Evolutionary conservation across 139 green algal genomes (phyloP).

Genomic region (Parachlorella kessleri): DNA sequence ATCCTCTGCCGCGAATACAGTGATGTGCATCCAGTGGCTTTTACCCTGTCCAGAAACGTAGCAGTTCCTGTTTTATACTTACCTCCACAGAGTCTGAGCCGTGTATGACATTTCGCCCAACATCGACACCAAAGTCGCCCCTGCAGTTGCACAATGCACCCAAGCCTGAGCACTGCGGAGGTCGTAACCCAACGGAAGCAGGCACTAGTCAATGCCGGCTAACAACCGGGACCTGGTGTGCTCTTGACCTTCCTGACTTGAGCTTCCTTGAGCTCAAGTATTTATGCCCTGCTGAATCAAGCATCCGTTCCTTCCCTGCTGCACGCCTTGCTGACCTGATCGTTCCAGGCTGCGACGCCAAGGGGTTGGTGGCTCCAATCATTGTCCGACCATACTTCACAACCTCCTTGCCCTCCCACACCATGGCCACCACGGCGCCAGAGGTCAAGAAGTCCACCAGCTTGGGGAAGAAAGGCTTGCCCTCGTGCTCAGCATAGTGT

Average conservation of each 20-base stretch:
- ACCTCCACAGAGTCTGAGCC: slow-evolving; percentile 70
- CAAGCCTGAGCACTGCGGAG: background rate
- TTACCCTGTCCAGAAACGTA: too few relatives aligned
- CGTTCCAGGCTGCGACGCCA: slow-evolving; percentile 72
- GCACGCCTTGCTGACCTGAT: slow-evolving; percentile 48
- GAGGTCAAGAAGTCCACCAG: slow-evolving; percentile 67
- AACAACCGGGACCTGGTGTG: too few relatives aligned
- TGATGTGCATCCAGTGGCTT: too few relatives aligned
- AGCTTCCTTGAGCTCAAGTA: background rate
- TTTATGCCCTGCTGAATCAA: background rate
- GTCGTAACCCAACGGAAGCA: too few relatives aligned
- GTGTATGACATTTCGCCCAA: slow-evolving; percentile 75
- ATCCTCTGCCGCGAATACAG: too few relatives aligned
- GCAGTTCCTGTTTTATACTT: too few relatives aligned
- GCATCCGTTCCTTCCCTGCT: background rate
- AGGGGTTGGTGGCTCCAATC: slow-evolving; percentile 82
- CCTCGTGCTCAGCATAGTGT: slow-evolving; percentile 66
- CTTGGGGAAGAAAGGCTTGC: slow-evolving; percentile 64
- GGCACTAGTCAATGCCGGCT: too few relatives aligned
- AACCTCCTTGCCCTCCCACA: slow-evolving; percentile 75
- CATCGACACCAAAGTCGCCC: slow-evolving; percentile 71
- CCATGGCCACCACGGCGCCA: slow-evolving; percentile 57
- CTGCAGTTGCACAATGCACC: slow-evolving; percentile 14
- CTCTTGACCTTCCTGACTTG: background rate
- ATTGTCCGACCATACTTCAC: slow-evolving; percentile 74